These are phyloP conservation scores for Aspergillus hiratsukae DNA, from an alignment of 2,329 filamentous ascomycete species.

Conservation along the genomic window DNA sequence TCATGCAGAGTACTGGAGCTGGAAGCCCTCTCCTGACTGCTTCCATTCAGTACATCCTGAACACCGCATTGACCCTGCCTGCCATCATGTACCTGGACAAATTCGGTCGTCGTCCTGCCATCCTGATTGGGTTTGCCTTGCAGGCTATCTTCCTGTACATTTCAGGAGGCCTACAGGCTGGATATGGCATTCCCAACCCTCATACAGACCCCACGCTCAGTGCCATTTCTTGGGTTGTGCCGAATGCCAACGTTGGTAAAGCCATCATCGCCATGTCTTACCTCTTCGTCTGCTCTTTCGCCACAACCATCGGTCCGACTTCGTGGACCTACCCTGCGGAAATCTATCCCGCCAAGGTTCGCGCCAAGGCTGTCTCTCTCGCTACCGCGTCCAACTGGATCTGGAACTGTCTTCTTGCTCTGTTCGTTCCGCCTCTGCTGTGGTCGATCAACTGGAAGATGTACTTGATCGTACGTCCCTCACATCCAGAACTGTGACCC, in stretches of 20 bases:
- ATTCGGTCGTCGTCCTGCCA: slow-evolving; percentile 65
- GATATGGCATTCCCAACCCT: slow-evolving; percentile 7
- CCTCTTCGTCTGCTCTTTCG: slow-evolving; percentile 23
- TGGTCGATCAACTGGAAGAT: slow-evolving; percentile 20
- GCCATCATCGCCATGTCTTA: slow-evolving; percentile 25
- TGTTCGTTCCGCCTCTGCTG: slow-evolving; percentile 15
- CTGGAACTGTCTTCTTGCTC: slow-evolving; percentile 16
- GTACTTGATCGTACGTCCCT: slow-evolving; percentile 16
- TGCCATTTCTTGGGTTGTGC: slow-evolving; percentile 18
- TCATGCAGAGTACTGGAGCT: slow-evolving; percentile 62
- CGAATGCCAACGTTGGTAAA: slow-evolving; percentile 17
- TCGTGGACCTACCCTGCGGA: slow-evolving; percentile 17
- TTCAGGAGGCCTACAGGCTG: slow-evolving; percentile 36
- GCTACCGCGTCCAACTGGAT: slow-evolving; percentile 17
- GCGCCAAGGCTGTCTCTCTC: slow-evolving; percentile 17
- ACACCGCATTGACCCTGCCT: slow-evolving; percentile 70
- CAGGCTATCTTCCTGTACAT: slow-evolving; percentile 48
- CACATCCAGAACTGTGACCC: too few species aligned
- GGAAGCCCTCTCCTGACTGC: slow-evolving; percentile 59
- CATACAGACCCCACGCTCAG: slow-evolving; percentile 4
- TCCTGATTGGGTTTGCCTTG: slow-evolving; percentile 59
- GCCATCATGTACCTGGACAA: slow-evolving; percentile 68
- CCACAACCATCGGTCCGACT: slow-evolving; percentile 21
- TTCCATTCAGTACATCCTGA: slow-evolving; percentile 70
- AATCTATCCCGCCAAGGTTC: slow-evolving; percentile 17